Percentiles rank a stretch among this genome's conserved stretches.
Evolutionary conservation across 2,329 filamentous ascomycete genomes (phyloP).

Genomic region (Aureobasidium sp.): DNA sequence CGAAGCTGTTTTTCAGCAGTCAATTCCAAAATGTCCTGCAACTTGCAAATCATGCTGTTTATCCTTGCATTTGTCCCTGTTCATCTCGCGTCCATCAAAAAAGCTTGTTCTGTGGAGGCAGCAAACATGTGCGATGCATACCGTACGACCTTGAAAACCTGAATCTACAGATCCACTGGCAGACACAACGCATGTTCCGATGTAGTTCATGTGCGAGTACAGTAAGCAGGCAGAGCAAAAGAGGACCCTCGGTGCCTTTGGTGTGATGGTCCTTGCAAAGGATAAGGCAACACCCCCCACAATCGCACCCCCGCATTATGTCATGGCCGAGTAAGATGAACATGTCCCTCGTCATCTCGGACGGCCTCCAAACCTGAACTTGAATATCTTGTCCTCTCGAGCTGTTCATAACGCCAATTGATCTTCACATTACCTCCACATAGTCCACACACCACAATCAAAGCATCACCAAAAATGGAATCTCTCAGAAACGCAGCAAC

Average conservation of each 20-base stretch:
- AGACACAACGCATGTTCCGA: too few relatives aligned
- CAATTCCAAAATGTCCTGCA: not conserved
- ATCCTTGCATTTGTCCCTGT: not conserved
- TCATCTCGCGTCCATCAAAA: not conserved
- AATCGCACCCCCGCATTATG: slow-evolving; percentile 5
- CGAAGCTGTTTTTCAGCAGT: not conserved
- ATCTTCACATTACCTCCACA: not conserved
- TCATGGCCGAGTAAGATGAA: not conserved
- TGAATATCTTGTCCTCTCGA: not conserved
- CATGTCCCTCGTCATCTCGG: slow-evolving; percentile 13
- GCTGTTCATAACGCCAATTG: not conserved
- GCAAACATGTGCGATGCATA: not conserved
- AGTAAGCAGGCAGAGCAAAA: not conserved
- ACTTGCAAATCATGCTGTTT: not conserved
- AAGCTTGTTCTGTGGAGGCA: not conserved
- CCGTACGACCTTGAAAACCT: not conserved
- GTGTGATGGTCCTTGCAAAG: too few relatives aligned
- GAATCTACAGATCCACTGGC: too few relatives aligned
- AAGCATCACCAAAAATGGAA: slow-evolving; percentile 9
- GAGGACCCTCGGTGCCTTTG: too few relatives aligned
- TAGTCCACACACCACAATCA: not conserved
- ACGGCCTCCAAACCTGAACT: slow-evolving; percentile 11
- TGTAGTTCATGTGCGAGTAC: not conserved
- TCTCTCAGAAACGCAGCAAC: slow-evolving; percentile 15
- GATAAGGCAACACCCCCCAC: too few relatives aligned